These are phyloP conservation scores for Hsuehochloa calcarea DNA, from an alignment of 176 grass and related monocot species.

Conservation along the genomic window DNA sequence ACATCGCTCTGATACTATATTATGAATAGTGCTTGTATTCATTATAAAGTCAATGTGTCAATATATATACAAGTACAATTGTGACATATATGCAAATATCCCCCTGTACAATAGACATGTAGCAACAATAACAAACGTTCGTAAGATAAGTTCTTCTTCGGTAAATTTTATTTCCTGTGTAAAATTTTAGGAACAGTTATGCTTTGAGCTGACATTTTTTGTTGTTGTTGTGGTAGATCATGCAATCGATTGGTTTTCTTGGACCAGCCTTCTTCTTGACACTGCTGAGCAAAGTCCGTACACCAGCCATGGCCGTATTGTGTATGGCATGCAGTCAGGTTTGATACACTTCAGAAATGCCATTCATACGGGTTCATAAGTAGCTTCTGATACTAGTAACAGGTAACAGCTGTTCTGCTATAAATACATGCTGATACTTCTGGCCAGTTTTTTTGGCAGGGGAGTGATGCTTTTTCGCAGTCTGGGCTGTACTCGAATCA, in stretches of 20 bases:
- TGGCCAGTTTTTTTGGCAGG: conserved; percentile 44
- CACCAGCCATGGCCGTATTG: conserved; percentile 76
- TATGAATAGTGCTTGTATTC: too few relatives aligned
- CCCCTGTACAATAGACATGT: too few relatives aligned
- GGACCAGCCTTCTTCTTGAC: conserved; percentile 89
- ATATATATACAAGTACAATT: too few relatives aligned
- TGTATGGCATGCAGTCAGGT: conserved; percentile 99
- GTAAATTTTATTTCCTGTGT: too few relatives aligned
- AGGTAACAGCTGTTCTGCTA: not conserved
- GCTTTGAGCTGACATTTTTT: not conserved
- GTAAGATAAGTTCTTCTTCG: too few relatives aligned
- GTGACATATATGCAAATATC: too few relatives aligned
- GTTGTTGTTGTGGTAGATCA: conserved; percentile 64
- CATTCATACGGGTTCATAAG: not conserved
- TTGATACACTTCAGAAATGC: conserved; percentile 28
- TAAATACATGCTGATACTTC: not conserved
- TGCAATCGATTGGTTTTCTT: conserved; percentile 98
- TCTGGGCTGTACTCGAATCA: conserved; percentile 96
- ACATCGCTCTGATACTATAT: too few relatives aligned
- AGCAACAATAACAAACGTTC: too few relatives aligned
- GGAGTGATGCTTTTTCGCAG: conserved; percentile 93
- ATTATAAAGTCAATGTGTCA: too few relatives aligned
- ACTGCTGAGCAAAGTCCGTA: conserved; percentile 62
- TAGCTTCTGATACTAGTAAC: not conserved
- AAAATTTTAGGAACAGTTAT: too few relatives aligned